Evolutionary conservation across 192 early-diverging fungal genomes (phyloP).

Genomic region (Geranomyces variabilis): DNA sequence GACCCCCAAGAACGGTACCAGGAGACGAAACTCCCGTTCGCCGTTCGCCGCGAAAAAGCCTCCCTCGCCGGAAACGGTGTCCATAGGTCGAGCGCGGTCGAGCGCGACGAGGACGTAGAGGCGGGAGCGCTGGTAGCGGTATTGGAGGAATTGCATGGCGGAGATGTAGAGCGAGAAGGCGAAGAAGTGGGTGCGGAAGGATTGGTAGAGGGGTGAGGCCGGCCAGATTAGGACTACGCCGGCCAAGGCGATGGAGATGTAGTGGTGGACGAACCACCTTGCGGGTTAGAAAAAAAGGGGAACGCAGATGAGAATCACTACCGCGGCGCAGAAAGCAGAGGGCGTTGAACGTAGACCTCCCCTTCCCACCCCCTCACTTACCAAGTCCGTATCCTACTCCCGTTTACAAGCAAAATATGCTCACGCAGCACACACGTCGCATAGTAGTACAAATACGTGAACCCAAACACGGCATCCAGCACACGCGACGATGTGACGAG

Average conservation of each 20-base stretch:
- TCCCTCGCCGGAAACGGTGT: constrained; percentile 49
- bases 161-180: constrained; percentile 40
- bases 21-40: constrained; percentile 37
- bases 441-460: constrained; percentile 48
- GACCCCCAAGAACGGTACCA: constrained; percentile 42
- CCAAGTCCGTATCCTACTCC: constrained; percentile 44
- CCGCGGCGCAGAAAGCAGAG: no score
- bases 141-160: constrained; percentile 47
- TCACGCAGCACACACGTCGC: constrained; percentile 48
- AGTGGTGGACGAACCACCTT: constrained; percentile 50
- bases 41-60: constrained; percentile 19
- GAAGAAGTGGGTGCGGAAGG: constrained; percentile 38
- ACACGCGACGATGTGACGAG: constrained; percentile 13
- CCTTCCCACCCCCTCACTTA: neutral
- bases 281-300: neutral
- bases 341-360: no score
- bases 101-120: constrained; percentile 51
- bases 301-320: no score
- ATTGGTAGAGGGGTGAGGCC: constrained; percentile 22
- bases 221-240: constrained; percentile 45
- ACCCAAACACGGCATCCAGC: constrained; percentile 42
- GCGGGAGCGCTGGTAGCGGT: constrained; percentile 46
- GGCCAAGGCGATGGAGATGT: constrained; percentile 37
- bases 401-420: constrained; percentile 50
- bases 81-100: constrained; percentile 51